Percentiles rank a stretch among this genome's conserved stretches.
phyloP scores from a whole-genome alignment of 768 basidiomycete species.

The Amyloporia xantha region DNA sequence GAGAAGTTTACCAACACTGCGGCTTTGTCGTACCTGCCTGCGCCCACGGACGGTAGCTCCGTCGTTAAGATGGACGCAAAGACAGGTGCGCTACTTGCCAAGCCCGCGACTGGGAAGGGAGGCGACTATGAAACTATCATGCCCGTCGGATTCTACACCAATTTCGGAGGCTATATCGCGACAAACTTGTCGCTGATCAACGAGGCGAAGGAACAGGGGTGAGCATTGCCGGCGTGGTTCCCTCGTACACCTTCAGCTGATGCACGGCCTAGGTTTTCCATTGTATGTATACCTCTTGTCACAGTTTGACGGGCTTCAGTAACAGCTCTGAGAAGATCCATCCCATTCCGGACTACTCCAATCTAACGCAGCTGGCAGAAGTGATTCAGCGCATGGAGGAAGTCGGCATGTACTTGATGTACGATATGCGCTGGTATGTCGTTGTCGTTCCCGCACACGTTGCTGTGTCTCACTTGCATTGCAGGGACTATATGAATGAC shows the following conservation, averaged over 20 bases:
- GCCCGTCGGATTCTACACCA: slow-evolving; percentile 72
- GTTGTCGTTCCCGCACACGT: too few species aligned
- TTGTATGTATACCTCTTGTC: too few species aligned
- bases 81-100: slow-evolving; percentile 38
- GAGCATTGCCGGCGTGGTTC: too few species aligned
- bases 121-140: slow-evolving; percentile 36
- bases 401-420: slow-evolving; percentile 68
- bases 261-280: too few species aligned
- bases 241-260: background rate
- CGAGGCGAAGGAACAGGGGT: slow-evolving; percentile 55
- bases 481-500: slow-evolving; percentile 56
- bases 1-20: slow-evolving; percentile 29
- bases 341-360: slow-evolving; percentile 60
- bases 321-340: slow-evolving; percentile 41
- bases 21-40: slow-evolving; percentile 35
- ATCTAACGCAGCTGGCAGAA: slow-evolving; percentile 47
- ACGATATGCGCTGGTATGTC: slow-evolving; percentile 64
- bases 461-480: too few species aligned
- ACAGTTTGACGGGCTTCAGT: background rate
- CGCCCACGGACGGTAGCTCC: slow-evolving; percentile 27
- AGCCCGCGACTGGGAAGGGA: slow-evolving; percentile 20
- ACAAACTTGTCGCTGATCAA: slow-evolving; percentile 46
- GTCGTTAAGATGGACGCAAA: slow-evolving; percentile 44
- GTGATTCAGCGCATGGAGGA: slow-evolving; percentile 70
- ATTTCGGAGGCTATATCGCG: slow-evolving; percentile 48